Conservation (phyloP, 768 basidiomycete genomes). For the Candolleomyces aberdarensis region DNA sequence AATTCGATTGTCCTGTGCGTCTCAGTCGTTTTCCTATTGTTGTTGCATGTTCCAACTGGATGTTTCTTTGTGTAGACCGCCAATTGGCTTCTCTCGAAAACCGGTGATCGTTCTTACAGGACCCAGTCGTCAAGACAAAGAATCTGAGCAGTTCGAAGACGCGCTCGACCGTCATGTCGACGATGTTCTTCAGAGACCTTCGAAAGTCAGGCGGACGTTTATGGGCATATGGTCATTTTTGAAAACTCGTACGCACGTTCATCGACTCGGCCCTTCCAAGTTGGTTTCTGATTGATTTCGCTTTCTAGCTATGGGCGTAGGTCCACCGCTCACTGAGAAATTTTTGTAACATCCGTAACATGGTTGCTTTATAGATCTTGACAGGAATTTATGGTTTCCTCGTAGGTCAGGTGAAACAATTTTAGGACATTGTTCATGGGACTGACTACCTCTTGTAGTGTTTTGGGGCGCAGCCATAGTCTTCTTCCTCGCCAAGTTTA, state of each 20-base stretch:
- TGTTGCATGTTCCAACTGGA: background rate
- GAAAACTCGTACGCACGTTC: conserved; percentile 64
- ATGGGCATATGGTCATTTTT: conserved; percentile 79
- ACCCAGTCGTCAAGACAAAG: conserved; percentile 31
- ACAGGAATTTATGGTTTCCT: conserved; percentile 76
- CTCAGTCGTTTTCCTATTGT: conserved; percentile 1
- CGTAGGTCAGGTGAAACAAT: conserved; percentile 44
- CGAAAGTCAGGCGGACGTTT: conserved; percentile 55
- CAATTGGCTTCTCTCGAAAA: conserved; percentile 62
- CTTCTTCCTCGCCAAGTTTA: conserved; percentile 62
- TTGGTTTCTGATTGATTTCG: background rate
- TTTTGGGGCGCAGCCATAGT: conserved; percentile 90
- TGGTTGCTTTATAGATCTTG: conserved; percentile 38
- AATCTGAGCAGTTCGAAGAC: conserved; percentile 35
- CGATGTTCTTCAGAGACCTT: conserved; percentile 63
- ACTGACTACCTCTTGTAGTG: conserved; percentile 33
- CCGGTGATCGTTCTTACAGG: conserved; percentile 60
- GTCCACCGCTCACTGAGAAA: conserved; percentile 18
- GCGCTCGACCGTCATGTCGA: conserved; percentile 75
- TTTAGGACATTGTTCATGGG: background rate
- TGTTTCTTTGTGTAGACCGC: conserved; percentile 45
- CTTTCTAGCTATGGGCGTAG: conserved; percentile 61
- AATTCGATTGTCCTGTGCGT: conserved; percentile 71
- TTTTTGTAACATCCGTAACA: conserved; percentile 1
- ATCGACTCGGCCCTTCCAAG: background rate